Base-by-base conservation (phyloP, 176 grass and related monocot genomes). In the Urochloa ruziziensis region DNA sequence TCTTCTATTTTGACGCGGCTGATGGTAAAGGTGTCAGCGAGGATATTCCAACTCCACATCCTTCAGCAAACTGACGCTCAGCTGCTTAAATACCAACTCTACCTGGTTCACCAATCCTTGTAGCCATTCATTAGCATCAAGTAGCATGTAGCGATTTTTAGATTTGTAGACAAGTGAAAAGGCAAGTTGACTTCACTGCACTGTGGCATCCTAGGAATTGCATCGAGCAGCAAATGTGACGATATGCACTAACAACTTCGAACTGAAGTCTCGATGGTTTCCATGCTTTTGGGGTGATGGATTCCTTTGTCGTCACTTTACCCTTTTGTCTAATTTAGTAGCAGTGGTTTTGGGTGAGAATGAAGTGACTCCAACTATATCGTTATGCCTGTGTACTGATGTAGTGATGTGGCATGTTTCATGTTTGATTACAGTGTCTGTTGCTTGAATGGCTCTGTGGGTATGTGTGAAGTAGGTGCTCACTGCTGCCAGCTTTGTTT, bases 21-120 rank as follows among this genome's bases (percentile, higher is more conserved):
- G 97, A 99, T 12, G 97, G 97, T 54, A 99, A 91, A 90, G 97
- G 97, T 14, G 70, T 92, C 73, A 89, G 89, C 14, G 97, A 96
- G 74, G 91, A 99, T 67, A 94, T 96, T 15, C 56, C n/a, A 25
- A 18, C 93, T 6, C 56, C 93, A 11, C 59, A 75, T 21, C 78
- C 77, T 71, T 32, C 60, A 47, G 48, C 39, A 68, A 42, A 47
- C 66, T 90, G 60, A 82, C 71, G 1, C 19, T 60, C 37, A 11
- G 6, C 51, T 60, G 43, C 19, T 2, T 35, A 80, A 88, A 77
- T 46, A 29, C 35, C 36, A 40, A 72, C 51, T 86, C 25, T 29
- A 62, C 32, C 46, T 75, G 54, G 54, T 59, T 90, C 8, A 43
- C 64, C 73, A 34, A 71, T 78, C 49, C 30, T 25, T 86, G 42